Evolutionary conservation across 345 rosid genomes (phyloP).

Genomic region (Moricandia moricandioides): DNA sequence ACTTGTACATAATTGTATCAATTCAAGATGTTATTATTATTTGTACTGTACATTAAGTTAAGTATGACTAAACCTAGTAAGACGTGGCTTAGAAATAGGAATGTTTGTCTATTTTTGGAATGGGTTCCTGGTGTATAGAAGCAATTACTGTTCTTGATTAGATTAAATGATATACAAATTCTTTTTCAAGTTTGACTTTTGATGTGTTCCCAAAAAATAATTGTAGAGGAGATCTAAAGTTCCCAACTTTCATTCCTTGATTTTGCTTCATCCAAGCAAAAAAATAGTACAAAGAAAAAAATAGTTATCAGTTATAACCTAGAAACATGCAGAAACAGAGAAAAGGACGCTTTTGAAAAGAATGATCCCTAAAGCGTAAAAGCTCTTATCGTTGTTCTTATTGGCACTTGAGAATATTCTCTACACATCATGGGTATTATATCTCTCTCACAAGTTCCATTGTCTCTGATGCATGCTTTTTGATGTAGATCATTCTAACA

Average conservation of each 20-base stretch:
- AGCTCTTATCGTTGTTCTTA: constrained; percentile 16
- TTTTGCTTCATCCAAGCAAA: neutral
- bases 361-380: constrained; percentile 16
- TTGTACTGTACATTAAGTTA: constrained; percentile 7
- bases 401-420: neutral
- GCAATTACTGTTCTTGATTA: neutral
- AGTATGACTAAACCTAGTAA: constrained; percentile 18
- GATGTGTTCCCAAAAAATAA: constrained; percentile 7
- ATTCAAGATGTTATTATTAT: neutral
- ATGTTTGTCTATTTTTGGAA: constrained; percentile 21
- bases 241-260: neutral
- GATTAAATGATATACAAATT: neutral
- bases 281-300: neutral
- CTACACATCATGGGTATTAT: constrained; percentile 28
- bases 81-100: constrained; percentile 30
- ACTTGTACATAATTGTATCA: neutral
- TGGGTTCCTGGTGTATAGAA: constrained; percentile 7
- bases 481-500: neutral
- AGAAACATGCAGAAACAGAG: constrained; percentile 15
- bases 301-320: neutral
- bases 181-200: constrained; percentile 18
- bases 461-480: neutral
- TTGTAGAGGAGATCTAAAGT: constrained; percentile 10
- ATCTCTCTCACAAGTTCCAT: constrained; percentile 1
- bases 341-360: constrained; percentile 15